Evolutionary conservation across 2,329 filamentous ascomycete genomes (phyloP), one percentile per base, ranked within the genome.

Genomic region (Botrytis byssoidea): DNA sequence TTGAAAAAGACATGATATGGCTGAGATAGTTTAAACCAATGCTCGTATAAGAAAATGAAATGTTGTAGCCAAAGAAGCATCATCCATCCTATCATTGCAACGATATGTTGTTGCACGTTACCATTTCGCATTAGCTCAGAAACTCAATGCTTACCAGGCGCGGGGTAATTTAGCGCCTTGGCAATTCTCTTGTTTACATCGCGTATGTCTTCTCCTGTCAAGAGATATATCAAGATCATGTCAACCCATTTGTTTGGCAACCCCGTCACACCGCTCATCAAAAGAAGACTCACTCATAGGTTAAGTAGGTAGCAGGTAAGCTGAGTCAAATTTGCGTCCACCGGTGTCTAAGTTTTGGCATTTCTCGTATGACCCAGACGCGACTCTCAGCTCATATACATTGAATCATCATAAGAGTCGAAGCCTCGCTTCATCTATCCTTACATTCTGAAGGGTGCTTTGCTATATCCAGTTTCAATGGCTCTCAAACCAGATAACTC

Each of bases 141-240:
- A 46, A 20, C 7, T 40, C 22, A 29, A 55, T 37, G 32, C 25
- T 67, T 46, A 67, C 44, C 46, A 48, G 65, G 65, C 48, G 65
- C 46, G 46, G 65, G 44, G 46, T 40, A 51, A 9, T 29, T 51
- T 67, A 67, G 46, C 46, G 46, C 65, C 65, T 67, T 67, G 46
- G 46, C 65, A 55, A 32, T 37, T 67, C 35, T 40, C 8, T 10
- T 55, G 16, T 40, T 67, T n/a, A 55, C 22, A n/a, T 67, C 64
- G 4, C 9, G 64, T 51, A 25, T 40, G 12, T 51, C 65, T 55
- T 40, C 25, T 37, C n/a, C 25, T 14, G 25, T 55, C 25, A 14
- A 67, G 25, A 48, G 5, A 10, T 40, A 40, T 9, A 40, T 40
- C 6, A 9, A 16, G 22, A 3, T 12, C 16, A 67, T 29, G 20